phyloP scores from a whole-genome alignment of 129 eudicot species.

The Saussurea involucrata region DNA sequence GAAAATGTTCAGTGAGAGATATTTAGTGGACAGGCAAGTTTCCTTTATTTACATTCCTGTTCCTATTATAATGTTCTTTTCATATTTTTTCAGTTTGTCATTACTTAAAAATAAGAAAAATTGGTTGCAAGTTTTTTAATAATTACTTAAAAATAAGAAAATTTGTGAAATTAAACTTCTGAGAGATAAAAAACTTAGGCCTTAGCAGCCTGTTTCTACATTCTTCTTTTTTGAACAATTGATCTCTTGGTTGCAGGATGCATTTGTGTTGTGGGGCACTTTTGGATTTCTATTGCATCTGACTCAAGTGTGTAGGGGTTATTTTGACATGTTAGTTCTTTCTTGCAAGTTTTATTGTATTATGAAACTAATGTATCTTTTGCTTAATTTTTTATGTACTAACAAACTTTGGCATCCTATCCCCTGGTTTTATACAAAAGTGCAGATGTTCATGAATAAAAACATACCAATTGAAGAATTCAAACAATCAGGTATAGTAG shows the following conservation, averaged over 20 bases:
- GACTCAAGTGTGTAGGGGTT: constrained; percentile 62
- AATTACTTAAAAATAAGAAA: no score
- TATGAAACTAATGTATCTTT: neutral
- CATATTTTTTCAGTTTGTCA: no score
- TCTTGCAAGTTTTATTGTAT: neutral
- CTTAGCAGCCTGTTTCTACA: constrained; percentile 6
- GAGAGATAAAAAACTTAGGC: neutral
- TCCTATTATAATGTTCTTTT: neutral
- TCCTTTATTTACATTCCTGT: neutral
- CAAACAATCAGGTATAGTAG: neutral
- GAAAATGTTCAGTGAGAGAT: constrained; percentile 68
- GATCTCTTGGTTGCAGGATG: constrained; percentile 63
- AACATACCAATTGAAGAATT: neutral
- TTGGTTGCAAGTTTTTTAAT: no score
- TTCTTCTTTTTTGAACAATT: neutral
- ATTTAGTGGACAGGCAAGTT: constrained; percentile 80
- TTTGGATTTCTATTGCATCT: constrained; percentile 94
- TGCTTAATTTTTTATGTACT: neutral
- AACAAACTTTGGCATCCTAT: neutral
- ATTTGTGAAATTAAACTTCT: neutral
- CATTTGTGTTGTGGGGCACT: constrained; percentile 93
- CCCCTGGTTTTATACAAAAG: neutral
- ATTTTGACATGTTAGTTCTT: neutral
- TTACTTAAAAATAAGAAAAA: no score
- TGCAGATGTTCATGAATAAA: neutral